Conservation (phyloP, 106 monocot species). For the Apostasia ramifera region DNA sequence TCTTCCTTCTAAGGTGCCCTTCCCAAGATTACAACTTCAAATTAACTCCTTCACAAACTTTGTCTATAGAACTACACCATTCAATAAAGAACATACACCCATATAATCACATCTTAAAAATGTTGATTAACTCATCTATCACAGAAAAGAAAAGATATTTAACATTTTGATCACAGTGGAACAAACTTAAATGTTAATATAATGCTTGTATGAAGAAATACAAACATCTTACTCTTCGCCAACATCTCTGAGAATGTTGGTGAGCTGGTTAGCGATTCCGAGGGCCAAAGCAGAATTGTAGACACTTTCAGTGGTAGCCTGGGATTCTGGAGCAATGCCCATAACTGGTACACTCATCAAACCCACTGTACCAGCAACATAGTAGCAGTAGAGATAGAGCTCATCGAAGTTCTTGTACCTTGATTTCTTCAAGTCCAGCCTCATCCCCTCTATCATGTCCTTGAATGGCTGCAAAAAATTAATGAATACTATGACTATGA, state of each 20-base stretch:
- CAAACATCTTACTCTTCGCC: slow-evolving; percentile 56
- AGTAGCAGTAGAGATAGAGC: slow-evolving; percentile 71
- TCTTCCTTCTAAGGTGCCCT: too few species aligned
- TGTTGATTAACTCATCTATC: too few species aligned
- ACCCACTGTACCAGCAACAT: slow-evolving; percentile 70
- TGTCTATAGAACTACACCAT: too few species aligned
- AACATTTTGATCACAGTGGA: too few species aligned
- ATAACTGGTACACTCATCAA: slow-evolving; percentile 73
- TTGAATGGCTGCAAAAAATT: slow-evolving; percentile 49
- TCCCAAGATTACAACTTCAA: too few species aligned
- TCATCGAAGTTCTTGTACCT: slow-evolving; percentile 42
- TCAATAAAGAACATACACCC: too few species aligned
- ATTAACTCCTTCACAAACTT: too few species aligned
- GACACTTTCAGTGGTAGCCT: slow-evolving; percentile 42
- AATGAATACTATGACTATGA: too few species aligned
- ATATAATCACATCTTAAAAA: too few species aligned
- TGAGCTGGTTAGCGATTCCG: slow-evolving; percentile 29
- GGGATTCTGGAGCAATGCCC: slow-evolving; percentile 53
- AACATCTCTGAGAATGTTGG: slow-evolving; percentile 70
- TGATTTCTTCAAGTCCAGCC: slow-evolving; percentile 58
- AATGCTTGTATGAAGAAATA: too few species aligned
- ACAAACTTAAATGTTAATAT: too few species aligned
- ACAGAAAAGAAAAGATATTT: too few species aligned
- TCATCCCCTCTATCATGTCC: slow-evolving; percentile 79
- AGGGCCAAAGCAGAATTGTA: slow-evolving; percentile 25